phyloP scores from a whole-genome alignment of 495 filamentous ascomycete species.

The Aspergillus asperescens region DNA sequence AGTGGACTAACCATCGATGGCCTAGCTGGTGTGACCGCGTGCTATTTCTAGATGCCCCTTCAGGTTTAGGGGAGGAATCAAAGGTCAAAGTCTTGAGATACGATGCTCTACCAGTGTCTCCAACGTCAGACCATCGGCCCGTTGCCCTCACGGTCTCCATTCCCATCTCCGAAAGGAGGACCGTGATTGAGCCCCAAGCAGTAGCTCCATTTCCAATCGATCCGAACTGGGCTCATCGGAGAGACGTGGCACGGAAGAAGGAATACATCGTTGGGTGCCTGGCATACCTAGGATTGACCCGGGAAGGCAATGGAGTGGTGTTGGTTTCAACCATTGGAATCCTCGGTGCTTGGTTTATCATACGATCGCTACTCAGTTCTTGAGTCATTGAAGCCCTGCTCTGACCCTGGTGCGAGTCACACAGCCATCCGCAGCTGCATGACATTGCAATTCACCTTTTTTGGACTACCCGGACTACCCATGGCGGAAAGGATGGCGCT shows the following conservation, averaged over 20 bases:
- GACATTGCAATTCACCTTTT: no score
- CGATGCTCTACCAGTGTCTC: constrained; percentile 64
- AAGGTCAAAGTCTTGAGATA: constrained; percentile 55
- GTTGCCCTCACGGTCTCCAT: constrained; percentile 64
- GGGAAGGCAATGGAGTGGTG: constrained; percentile 52
- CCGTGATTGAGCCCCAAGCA: constrained; percentile 21
- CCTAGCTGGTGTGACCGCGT: constrained; percentile 95
- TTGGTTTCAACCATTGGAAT: constrained; percentile 40
- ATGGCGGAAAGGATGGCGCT: no score
- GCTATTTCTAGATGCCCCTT: constrained; percentile 63
- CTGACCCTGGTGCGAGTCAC: no score
- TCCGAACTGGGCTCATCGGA: constrained; percentile 44
- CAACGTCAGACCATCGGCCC: constrained; percentile 78
- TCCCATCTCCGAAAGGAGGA: constrained; percentile 38
- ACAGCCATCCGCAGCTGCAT: no score
- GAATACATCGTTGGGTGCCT: constrained; percentile 55
- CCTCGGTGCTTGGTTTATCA: constrained; percentile 43
- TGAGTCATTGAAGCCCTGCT: no score
- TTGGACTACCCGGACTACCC: no score
- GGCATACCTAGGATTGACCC: constrained; percentile 55
- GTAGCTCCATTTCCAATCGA: constrained; percentile 52
- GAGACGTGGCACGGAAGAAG: constrained; percentile 46
- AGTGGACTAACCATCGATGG: constrained; percentile 74
- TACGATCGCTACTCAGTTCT: constrained; percentile 28
- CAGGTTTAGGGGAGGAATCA: constrained; percentile 35